These are phyloP conservation scores for Paraleonurus japonicus DNA, from an alignment of 257 asterid genomes.

Conservation along the genomic window DNA sequence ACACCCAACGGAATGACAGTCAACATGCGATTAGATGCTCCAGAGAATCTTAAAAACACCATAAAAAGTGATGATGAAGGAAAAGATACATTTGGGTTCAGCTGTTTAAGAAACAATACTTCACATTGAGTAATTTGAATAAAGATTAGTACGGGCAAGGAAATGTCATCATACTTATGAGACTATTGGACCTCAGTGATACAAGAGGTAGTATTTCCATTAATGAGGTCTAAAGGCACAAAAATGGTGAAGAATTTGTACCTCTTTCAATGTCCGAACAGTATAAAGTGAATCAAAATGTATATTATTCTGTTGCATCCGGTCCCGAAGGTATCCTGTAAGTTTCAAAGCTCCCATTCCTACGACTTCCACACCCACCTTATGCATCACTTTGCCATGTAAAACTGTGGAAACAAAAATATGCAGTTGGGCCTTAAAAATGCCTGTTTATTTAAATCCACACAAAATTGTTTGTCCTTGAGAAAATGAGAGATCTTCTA, in stretches of 20 bases:
- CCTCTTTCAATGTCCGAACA: slow-evolving; percentile 93
- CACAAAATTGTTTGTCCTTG: slow-evolving; percentile 4
- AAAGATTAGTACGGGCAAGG: not conserved
- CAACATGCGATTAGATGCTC: slow-evolving; percentile 24
- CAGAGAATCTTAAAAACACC: slow-evolving; percentile 11
- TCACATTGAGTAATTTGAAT: not conserved
- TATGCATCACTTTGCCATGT: slow-evolving; percentile 81
- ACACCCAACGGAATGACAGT: slow-evolving; percentile 27
- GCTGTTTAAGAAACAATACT: not conserved
- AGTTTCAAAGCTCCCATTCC: slow-evolving; percentile 95
- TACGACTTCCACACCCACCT: slow-evolving; percentile 78
- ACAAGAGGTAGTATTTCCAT: not conserved
- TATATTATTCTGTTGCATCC: slow-evolving; percentile 77
- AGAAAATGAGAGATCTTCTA: not conserved
- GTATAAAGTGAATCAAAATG: slow-evolving; percentile 80
- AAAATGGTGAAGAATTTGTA: slow-evolving; percentile 23
- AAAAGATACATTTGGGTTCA: slow-evolving; percentile 11
- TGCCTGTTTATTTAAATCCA: not conserved
- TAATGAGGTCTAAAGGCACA: not conserved
- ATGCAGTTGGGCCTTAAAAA: not conserved
- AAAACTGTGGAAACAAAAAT: slow-evolving; percentile 50
- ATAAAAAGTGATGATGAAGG: not conserved
- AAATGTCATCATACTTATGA: not conserved
- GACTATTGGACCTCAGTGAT: not conserved
- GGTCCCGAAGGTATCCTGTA: slow-evolving; percentile 85